These are phyloP conservation scores for Diplogelasinospora grovesii DNA, from an alignment of 495 filamentous ascomycete genomes.

Conservation along the genomic window DNA sequence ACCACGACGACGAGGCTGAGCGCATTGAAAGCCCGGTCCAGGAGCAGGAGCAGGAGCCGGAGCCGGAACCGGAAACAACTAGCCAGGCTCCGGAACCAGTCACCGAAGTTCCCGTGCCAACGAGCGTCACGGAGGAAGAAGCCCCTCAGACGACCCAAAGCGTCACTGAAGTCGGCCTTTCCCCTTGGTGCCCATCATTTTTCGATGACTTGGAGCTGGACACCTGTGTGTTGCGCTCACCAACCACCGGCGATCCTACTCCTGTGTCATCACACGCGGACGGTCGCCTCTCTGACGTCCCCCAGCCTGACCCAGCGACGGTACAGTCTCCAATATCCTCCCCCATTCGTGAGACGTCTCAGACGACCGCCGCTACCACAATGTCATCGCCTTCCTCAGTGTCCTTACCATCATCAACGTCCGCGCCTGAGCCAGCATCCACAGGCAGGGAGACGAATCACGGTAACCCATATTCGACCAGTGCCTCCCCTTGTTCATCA, in stretches of 20 bases:
- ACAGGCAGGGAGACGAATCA: no score
- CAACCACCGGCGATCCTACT: conserved; percentile 21
- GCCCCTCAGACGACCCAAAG: neutral
- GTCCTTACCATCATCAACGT: neutral
- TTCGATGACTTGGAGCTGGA: conserved; percentile 7
- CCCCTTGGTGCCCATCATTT: conserved; percentile 22
- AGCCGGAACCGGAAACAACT: conserved; percentile 24
- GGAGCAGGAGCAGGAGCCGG: conserved; percentile 20
- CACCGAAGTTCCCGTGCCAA: neutral
- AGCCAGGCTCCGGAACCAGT: conserved; percentile 10
- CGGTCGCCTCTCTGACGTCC: conserved; percentile 1
- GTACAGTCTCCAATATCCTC: conserved; percentile 6
- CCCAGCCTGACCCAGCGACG: conserved; percentile 5
- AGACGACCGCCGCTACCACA: conserved; percentile 1
- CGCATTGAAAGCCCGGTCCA: conserved; percentile 24
- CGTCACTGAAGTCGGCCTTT: conserved; percentile 17
- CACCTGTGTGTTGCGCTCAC: conserved; percentile 19
- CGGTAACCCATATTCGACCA: no score
- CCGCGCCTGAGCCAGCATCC: neutral
- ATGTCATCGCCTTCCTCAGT: conserved; percentile 4
- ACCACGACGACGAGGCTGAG: conserved; percentile 36
- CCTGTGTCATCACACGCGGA: conserved; percentile 10
- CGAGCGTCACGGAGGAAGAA: conserved; percentile 6
- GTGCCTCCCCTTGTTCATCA: no score
- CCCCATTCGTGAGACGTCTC: conserved; percentile 2